Evolutionary conservation across 768 basidiomycete species (phyloP).

Genomic region (Leccinellum albellum): DNA sequence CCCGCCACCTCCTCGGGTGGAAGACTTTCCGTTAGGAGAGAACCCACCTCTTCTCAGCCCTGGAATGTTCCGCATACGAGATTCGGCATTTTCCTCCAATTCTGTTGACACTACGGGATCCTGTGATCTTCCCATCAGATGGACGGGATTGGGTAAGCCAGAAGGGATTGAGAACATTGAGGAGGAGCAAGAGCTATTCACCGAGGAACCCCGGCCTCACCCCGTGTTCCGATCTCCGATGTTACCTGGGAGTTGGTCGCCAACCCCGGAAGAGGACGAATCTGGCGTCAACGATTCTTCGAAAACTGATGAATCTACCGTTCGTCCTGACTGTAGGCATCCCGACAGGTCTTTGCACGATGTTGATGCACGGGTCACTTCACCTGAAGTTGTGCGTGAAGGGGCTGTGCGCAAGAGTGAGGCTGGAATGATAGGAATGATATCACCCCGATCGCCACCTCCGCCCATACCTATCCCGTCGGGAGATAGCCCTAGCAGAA

Average conservation of each 20-base stretch:
- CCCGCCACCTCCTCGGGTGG: constrained; percentile 19
- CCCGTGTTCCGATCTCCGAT: constrained; percentile 32
- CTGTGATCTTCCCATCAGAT: constrained; percentile 56
- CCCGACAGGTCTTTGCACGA: constrained; percentile 43
- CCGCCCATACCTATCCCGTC: constrained; percentile 26
- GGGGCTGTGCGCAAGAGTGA: constrained; percentile 57
- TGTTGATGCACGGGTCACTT: constrained; percentile 47
- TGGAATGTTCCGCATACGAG: constrained; percentile 53
- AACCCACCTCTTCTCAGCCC: constrained; percentile 46
- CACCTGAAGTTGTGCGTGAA: constrained; percentile 49
- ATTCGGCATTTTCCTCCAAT: constrained; percentile 56
- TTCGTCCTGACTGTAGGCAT: constrained; percentile 22
- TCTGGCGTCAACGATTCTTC: constrained; percentile 26
- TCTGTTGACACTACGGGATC: constrained; percentile 42
- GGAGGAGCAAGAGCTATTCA: constrained; percentile 31
- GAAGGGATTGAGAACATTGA: constrained; percentile 37
- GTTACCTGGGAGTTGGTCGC: constrained; percentile 55
- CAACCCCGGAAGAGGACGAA: constrained; percentile 50
- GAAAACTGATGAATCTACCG: constrained; percentile 24
- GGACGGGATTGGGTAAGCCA: constrained; percentile 48
- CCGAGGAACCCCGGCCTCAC: constrained; percentile 22
- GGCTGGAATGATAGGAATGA: constrained; percentile 54
- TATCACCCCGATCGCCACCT: constrained; percentile 31
- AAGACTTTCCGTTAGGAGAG: constrained; percentile 22
- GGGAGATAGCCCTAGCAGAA: constrained; percentile 23